A percentile compares a stretch with the other conserved stretches of the same genome.
Evolutionary conservation across 2,329 filamentous ascomycete genomes (phyloP).

Genomic region (Sporothrix sp.): DNA sequence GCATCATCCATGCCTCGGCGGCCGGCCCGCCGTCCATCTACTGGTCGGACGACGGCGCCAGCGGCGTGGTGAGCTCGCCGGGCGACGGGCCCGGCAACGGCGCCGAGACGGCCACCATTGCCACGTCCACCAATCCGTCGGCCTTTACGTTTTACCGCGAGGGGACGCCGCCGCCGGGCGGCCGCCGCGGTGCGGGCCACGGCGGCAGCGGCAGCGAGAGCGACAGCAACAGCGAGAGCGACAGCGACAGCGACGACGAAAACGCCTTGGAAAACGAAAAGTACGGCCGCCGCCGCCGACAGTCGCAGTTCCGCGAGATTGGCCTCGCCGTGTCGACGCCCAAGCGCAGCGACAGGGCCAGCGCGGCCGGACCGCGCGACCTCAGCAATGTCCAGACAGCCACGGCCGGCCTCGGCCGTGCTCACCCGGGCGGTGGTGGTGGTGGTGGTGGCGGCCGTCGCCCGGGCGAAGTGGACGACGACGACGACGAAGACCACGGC

Average conservation of each 20-base stretch:
- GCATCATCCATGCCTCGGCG: slow-evolving; percentile 6
- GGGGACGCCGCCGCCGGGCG: slow-evolving; percentile 27
- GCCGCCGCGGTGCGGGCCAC: slow-evolving; percentile 14
- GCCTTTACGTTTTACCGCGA: slow-evolving; percentile 34
- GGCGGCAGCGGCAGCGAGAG: slow-evolving; percentile 4
- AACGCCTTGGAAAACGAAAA: background rate
- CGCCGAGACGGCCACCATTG: slow-evolving; percentile 14
- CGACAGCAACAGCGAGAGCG: slow-evolving; percentile 8
- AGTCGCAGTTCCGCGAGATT: slow-evolving; percentile 1
- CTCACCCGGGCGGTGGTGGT: background rate
- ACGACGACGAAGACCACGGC: slow-evolving; percentile 6
- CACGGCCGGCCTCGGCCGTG: no score
- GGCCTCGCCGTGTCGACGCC: slow-evolving; percentile 5
- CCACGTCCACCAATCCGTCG: slow-evolving; percentile 17
- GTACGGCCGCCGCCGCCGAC: background rate
- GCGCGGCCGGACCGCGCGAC: no score
- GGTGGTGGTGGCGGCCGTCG: slow-evolving; percentile 21
- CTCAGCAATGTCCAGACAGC: no score
- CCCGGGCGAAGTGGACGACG: slow-evolving; percentile 18
- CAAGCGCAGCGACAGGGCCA: slow-evolving; percentile 1
- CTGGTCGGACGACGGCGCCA: slow-evolving; percentile 22
- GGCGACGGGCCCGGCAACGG: background rate
- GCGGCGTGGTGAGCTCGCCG: background rate
- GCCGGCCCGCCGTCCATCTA: slow-evolving; percentile 20
- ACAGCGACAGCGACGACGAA: background rate